Evolutionary conservation across 257 asterid genomes (phyloP).

Genomic region (Jacaranda mimosifolia): DNA sequence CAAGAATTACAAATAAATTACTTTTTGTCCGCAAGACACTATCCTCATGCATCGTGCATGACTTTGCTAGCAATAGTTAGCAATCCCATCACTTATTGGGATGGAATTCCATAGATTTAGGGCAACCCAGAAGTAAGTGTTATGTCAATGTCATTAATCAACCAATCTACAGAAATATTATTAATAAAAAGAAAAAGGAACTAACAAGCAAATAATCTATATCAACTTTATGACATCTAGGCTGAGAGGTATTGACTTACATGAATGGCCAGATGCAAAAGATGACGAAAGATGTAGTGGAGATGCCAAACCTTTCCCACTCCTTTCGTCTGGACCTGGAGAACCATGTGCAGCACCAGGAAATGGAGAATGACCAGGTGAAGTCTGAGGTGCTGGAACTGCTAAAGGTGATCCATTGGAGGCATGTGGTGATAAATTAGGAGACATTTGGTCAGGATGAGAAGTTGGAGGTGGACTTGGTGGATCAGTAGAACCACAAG

Average conservation of each 20-base stretch:
- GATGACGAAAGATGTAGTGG: conserved; percentile 52
- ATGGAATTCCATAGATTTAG: background rate
- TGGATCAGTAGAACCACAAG: conserved; percentile 45
- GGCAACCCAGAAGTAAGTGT: background rate
- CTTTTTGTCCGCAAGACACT: background rate
- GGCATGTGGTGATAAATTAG: conserved; percentile 46
- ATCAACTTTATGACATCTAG: conserved; percentile 21
- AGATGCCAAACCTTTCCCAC: conserved; percentile 45
- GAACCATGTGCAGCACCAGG: conserved; percentile 45
- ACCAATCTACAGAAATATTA: conserved; percentile 7
- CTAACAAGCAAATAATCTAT: background rate
- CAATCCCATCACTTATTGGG: background rate
- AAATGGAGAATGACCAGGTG: conserved; percentile 56
- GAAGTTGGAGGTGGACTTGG: conserved; percentile 56
- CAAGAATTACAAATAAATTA: background rate
- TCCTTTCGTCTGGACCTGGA: conserved; percentile 34
- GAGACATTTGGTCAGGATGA: conserved; percentile 38
- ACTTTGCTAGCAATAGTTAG: background rate
- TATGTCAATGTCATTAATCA: conserved; percentile 19
- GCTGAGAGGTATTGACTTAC: conserved; percentile 57
- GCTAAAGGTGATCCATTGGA: conserved; percentile 40
- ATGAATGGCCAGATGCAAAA: conserved; percentile 43
- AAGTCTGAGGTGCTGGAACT: conserved; percentile 35
- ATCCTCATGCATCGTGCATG: background rate
- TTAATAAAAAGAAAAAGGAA: background rate